Percentiles rank a stretch among this genome's conserved stretches.
Evolutionary conservation across 1,284 basidiomycete genomes (phyloP).

Genomic region (Taiwanofungus camphoratus): DNA sequence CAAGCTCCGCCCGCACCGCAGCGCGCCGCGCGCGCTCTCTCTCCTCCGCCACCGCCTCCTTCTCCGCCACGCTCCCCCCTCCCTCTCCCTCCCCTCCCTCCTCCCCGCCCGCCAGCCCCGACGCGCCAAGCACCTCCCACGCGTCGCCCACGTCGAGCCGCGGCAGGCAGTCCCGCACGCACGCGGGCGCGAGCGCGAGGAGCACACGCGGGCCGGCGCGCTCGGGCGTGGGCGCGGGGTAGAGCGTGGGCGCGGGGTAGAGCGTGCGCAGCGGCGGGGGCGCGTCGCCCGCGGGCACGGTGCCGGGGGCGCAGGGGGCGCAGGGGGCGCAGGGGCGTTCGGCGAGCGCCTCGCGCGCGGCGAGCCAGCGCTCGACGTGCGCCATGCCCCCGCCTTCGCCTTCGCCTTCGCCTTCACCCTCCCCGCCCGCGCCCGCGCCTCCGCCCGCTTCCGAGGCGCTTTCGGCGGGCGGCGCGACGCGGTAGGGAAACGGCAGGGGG

Average conservation of each 20-base stretch:
- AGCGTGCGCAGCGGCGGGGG: conserved; percentile 26
- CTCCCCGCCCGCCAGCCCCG: conserved; percentile 34
- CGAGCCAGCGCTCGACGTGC: conserved; percentile 70
- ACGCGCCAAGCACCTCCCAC: conserved; percentile 53
- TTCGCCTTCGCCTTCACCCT: no score
- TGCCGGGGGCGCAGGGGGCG: not conserved
- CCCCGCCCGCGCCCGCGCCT: no score
- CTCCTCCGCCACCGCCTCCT: conserved; percentile 26
- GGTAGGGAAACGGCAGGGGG: conserved; percentile 82
- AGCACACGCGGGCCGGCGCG: conserved; percentile 60
- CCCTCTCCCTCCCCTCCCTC: conserved; percentile 17
- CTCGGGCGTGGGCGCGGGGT: conserved; percentile 43
- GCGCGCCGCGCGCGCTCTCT: conserved; percentile 32
- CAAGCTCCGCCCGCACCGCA: conserved; percentile 59
- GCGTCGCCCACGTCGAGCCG: conserved; percentile 85
- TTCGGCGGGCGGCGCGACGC: conserved; percentile 53
- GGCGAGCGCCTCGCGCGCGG: conserved; percentile 53
- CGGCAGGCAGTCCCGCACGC: conserved; percentile 74
- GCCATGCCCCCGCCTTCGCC: conserved; percentile 48
- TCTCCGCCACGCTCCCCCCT: conserved; percentile 25
- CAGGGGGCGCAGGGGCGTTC: conserved; percentile 16
- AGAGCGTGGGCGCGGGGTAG: conserved; percentile 40
- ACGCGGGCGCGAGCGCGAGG: conserved; percentile 63
- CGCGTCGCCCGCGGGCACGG: not conserved
- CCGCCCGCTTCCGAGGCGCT: no score